Conservation (phyloP, 106 monocot species). For the Allium sativum region DNA sequence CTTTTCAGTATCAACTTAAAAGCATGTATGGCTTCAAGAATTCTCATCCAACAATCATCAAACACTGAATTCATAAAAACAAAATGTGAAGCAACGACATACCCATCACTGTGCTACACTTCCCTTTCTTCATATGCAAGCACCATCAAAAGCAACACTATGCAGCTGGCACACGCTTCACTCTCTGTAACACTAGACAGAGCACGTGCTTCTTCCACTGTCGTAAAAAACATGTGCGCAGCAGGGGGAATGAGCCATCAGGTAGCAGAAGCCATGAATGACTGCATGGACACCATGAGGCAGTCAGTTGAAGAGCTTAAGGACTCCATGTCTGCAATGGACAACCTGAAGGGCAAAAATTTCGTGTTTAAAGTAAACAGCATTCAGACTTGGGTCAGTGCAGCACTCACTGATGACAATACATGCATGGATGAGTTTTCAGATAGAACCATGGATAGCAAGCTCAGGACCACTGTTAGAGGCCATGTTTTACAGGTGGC, state of each 20-base stretch:
- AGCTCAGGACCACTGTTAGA: slow-evolving; percentile 19
- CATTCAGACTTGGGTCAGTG: too few relatives aligned
- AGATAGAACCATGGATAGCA: too few relatives aligned
- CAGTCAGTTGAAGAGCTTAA: too few relatives aligned
- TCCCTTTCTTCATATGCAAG: slow-evolving; percentile 24
- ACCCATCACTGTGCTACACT: slow-evolving; percentile 20
- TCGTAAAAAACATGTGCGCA: too few relatives aligned
- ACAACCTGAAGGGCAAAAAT: too few relatives aligned
- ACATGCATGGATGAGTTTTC: too few relatives aligned
- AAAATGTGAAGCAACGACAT: slow-evolving; percentile 14
- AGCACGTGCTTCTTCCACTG: slow-evolving; percentile 5
- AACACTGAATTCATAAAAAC: neutral
- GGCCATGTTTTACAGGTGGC: slow-evolving; percentile 16
- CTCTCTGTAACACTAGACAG: slow-evolving; percentile 13
- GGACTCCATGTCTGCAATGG: too few relatives aligned
- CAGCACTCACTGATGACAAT: too few relatives aligned
- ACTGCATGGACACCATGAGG: too few relatives aligned
- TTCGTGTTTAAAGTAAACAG: too few relatives aligned
- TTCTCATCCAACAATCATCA: neutral
- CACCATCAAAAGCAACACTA: slow-evolving; percentile 11
- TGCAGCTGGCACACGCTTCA: slow-evolving; percentile 18
- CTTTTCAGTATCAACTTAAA: neutral
- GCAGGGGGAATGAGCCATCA: too few relatives aligned
- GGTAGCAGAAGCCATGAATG: too few relatives aligned
- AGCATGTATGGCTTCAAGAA: neutral